These are phyloP conservation scores for Cyclotella baltica DNA, from an alignment of 108 stramenopile species.

Conservation along the genomic window DNA sequence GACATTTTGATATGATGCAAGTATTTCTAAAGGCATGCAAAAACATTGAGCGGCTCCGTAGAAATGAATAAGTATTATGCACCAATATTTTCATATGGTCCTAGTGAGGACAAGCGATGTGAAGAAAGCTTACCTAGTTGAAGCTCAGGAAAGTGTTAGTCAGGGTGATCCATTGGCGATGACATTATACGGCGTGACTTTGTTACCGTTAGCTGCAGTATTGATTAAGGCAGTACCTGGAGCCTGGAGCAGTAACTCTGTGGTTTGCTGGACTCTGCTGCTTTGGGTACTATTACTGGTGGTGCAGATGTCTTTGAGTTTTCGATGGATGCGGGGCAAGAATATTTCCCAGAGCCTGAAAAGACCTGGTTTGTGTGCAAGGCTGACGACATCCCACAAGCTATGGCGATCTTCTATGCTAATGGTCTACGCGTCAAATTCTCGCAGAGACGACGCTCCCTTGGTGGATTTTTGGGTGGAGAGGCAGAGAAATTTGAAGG, in stretches of 20 bases:
- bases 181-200: background rate
- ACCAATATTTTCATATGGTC: too few relatives aligned
- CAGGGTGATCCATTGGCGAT: background rate
- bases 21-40: too few relatives aligned
- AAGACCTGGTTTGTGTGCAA: background rate
- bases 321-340: background rate
- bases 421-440: background rate
- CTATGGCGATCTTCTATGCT: background rate
- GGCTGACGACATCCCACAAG: background rate
- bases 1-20: too few relatives aligned
- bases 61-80: too few relatives aligned
- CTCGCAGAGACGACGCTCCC: too few relatives aligned
- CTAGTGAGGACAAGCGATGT: too few relatives aligned
- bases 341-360: background rate
- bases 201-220: background rate
- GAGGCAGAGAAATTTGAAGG: background rate
- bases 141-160: background rate
- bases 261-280: background rate
- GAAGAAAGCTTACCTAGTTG: too few relatives aligned
- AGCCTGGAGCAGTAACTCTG: too few relatives aligned
- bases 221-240: background rate
- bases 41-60: too few relatives aligned
- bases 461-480: background rate
- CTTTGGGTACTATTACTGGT: background rate
- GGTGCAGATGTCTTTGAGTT: background rate